A percentile compares a stretch with the other conserved stretches of the same genome.
These are phyloP conservation scores for Colletotrichum tropicicola DNA, from an alignment of 2,329 filamentous ascomycete species.

Conservation along the genomic window DNA sequence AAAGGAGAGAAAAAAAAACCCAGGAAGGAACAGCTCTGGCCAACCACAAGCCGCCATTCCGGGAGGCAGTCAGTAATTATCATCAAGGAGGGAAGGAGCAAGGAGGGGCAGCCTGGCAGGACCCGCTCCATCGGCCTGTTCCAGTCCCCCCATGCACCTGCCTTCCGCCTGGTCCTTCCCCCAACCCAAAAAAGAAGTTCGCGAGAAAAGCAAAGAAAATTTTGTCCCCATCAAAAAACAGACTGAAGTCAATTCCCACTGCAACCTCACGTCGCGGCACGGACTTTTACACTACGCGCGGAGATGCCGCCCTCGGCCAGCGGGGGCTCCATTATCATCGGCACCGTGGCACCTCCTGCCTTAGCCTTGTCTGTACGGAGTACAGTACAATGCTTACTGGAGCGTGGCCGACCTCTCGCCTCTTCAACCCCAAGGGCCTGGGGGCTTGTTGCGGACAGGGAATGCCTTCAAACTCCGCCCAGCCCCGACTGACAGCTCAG, in stretches of 20 bases:
- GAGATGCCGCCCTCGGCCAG: conserved; percentile 10
- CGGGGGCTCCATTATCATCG: not conserved
- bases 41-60: not conserved
- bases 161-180: not conserved
- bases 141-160: not conserved
- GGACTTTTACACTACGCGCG: conserved; percentile 1
- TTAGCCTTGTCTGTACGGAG: not conserved
- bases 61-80: not conserved
- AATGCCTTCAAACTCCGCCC: conserved; percentile 13
- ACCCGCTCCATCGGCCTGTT: conserved; percentile 8
- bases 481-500: not conserved
- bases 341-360: not conserved
- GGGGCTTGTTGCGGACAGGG: conserved; percentile 5
- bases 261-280: conserved; percentile 17
- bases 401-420: too few relatives aligned
- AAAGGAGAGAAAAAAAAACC: too few relatives aligned
- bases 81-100: not conserved
- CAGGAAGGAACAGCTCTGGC: not conserved
- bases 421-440: too few relatives aligned
- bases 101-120: not conserved
- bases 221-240: conserved; percentile 3
- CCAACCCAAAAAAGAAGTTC: not conserved
- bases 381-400: too few relatives aligned
- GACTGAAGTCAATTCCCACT: not conserved
- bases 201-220: not conserved